Evolutionary conservation across 495 filamentous ascomycete genomes (phyloP).

Genomic region (Schizothecium vesticola): DNA sequence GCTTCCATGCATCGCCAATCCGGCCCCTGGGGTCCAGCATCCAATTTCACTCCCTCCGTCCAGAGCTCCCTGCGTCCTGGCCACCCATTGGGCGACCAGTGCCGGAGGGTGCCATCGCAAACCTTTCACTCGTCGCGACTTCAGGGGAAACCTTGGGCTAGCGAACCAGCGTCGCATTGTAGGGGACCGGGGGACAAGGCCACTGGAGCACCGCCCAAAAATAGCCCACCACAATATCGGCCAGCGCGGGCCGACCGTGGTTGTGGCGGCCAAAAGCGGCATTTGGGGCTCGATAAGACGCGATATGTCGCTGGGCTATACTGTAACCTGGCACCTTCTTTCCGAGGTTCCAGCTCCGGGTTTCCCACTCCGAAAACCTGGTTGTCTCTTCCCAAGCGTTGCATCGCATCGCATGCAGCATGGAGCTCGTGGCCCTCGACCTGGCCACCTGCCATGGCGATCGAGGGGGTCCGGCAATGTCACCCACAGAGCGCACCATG

Average conservation of each 20-base stretch:
- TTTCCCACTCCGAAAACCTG: neutral
- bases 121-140: neutral
- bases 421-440: neutral
- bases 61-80: neutral
- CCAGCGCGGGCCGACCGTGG: constrained; percentile 1
- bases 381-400: neutral
- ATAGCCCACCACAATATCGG: constrained; percentile 3
- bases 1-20: constrained; percentile 4
- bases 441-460: neutral
- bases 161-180: neutral
- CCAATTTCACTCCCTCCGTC: constrained; percentile 2
- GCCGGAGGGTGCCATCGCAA: neutral
- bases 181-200: neutral
- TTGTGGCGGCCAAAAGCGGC: neutral
- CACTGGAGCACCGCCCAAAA: neutral
- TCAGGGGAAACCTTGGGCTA: neutral
- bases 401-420: neutral
- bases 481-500: neutral
- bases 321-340: neutral
- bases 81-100: neutral
- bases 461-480: neutral
- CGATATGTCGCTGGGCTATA: neutral
- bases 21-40: neutral
- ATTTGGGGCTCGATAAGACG: neutral
- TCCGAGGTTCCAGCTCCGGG: neutral